phyloP scores from a whole-genome alignment of 345 rosid species.

The Moricandia arvensis region DNA sequence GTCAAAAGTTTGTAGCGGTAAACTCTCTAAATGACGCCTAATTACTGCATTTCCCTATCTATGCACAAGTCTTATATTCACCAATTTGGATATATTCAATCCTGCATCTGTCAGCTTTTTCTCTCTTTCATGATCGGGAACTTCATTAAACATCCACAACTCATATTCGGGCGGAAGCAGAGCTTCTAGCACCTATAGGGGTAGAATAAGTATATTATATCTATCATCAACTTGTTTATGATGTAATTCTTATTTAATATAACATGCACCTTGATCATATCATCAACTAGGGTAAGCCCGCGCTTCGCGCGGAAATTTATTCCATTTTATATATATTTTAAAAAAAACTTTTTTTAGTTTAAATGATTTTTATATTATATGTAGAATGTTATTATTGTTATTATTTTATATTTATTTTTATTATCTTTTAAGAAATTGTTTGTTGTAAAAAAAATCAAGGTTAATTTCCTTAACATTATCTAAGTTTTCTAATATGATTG shows the following conservation, averaged over 20 bases:
- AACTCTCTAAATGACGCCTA: constrained; percentile 75
- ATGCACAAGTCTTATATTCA: constrained; percentile 77
- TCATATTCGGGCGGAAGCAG: constrained; percentile 86
- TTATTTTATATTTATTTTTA: no score
- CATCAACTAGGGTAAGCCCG: no score
- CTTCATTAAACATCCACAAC: constrained; percentile 94
- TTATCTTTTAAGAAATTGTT: no score
- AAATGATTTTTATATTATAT: no score
- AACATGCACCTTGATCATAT: constrained; percentile 78
- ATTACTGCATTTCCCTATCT: constrained; percentile 83
- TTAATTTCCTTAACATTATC: no score
- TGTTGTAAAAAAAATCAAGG: no score
- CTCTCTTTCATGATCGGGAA: constrained; percentile 81
- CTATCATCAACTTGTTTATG: not conserved
- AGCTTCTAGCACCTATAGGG: constrained; percentile 79
- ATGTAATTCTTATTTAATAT: not conserved
- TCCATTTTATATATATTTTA: no score
- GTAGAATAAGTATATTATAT: not conserved
- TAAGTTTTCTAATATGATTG: no score
- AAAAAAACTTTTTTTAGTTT: no score
- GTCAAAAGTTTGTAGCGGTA: constrained; percentile 90
- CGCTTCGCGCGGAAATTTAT: no score
- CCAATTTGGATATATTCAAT: constrained; percentile 53
- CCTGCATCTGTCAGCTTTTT: constrained; percentile 76
- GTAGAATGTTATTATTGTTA: no score